Base-by-base conservation (phyloP, 23 red algal genomes). In the Gracilaria caudata region DNA sequence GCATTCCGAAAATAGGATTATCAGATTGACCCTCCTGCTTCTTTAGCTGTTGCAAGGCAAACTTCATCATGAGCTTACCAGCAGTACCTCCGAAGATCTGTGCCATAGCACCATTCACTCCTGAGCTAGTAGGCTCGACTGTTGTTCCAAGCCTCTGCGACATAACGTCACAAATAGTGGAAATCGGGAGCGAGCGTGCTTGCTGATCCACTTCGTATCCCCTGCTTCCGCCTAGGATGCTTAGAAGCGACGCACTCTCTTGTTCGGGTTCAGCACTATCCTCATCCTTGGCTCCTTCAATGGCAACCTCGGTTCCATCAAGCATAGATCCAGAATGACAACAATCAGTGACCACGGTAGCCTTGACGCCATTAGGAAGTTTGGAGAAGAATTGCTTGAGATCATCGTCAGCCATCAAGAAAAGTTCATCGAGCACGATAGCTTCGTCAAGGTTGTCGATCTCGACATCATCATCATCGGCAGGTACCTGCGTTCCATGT, bases 301-400 rank as follows among this genome's bases (percentile, higher is more conserved):
- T 95, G 0, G 51, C 82, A 20, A 95, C 86, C 80, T 87, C 84
- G 24, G 64, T 80, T 34, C 88, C 85, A 60, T 95, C 93, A 12
- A 95, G 84, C 93, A 95, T 95, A 4, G 64, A 63, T 77, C 93
- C 93, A 30, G 86, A 91, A 68, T 95, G 93, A 49, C 93, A 95
- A 38, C 93, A 95, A 43, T 95, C 93, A 25, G 74, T 88, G 36
- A 95, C 82, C n/a, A 95, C 81, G 25, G 93, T 95, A n/a, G 82
- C 81, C 24, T 47, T 64, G 44, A 73, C 74, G 28, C 93, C 93
- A 2, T 60, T 29, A 23, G 84, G 80, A 64, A 90, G 86, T 40
- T 83, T 54, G 25, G 84, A 84, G 51, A 95, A 88, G 55, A 63
- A 86, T 51, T 78, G 79, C 32, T 86, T 84, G 73, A 95, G 73